Evolutionary conservation across 352 stramenopile genomes (phyloP).

Genomic region (Stramenopiles sp.): DNA sequence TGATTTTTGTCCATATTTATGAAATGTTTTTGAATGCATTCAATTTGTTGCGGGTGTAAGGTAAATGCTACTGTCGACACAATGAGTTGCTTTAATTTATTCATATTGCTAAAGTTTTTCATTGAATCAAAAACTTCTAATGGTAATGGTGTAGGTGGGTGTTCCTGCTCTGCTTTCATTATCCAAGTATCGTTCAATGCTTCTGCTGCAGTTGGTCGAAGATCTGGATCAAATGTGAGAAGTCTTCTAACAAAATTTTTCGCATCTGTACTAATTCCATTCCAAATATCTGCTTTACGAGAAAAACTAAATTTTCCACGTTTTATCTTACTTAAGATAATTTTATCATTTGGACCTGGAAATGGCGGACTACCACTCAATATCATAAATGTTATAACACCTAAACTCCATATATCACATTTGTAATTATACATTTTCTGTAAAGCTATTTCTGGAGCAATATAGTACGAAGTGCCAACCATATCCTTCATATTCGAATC

Average conservation of each 20-base stretch:
- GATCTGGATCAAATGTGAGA: constrained; percentile 14
- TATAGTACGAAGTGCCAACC: constrained; percentile 66
- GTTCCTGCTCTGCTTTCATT: constrained; percentile 1
- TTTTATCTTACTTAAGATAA: constrained; percentile 14
- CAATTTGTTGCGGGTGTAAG: too few species aligned
- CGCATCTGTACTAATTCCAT: constrained; percentile 13
- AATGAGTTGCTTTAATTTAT: constrained; percentile 10
- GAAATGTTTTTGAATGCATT: background rate
- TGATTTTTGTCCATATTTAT: constrained; percentile 1
- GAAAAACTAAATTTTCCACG: constrained; percentile 14
- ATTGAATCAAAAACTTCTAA: constrained; percentile 2
- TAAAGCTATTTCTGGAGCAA: constrained; percentile 39
- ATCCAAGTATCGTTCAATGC: constrained; percentile 8
- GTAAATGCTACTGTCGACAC: too few species aligned
- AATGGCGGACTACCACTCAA: constrained; percentile 79
- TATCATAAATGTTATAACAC: constrained; percentile 72
- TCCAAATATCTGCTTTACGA: constrained; percentile 10
- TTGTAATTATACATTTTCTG: constrained; percentile 50
- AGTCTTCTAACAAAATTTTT: constrained; percentile 16
- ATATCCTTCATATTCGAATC: constrained; percentile 42
- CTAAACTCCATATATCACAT: constrained; percentile 66
- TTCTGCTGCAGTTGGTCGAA: constrained; percentile 12
- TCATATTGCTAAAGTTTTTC: constrained; percentile 8
- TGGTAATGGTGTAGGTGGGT: constrained; percentile 6
- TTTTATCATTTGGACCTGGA: constrained; percentile 43